These are phyloP conservation scores for Theobroma grandiflorum DNA, from an alignment of 441 rosid genomes.

Conservation along the genomic window DNA sequence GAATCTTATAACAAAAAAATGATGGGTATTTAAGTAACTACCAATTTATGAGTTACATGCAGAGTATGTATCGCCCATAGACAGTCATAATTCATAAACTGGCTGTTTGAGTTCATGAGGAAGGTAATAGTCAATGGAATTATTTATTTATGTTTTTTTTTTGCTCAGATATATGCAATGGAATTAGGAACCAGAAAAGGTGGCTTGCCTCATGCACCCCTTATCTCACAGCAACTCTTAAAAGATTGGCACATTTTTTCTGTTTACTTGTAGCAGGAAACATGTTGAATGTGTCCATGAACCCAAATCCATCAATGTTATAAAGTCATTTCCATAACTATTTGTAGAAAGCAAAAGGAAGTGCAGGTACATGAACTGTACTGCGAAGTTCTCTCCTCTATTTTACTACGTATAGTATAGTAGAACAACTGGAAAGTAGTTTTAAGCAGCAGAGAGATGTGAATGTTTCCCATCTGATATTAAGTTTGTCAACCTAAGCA, in stretches of 20 bases:
- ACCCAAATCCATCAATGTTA: background rate
- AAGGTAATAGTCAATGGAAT: background rate
- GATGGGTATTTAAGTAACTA: too few species aligned
- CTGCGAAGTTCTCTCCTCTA: background rate
- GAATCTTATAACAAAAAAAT: too few species aligned
- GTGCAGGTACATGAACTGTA: background rate
- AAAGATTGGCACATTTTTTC: background rate
- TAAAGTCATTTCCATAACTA: background rate
- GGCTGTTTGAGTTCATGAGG: too few species aligned
- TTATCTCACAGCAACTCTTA: background rate
- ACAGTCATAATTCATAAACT: too few species aligned
- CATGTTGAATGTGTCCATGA: background rate
- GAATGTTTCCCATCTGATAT: background rate
- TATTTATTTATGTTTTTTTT: too few species aligned
- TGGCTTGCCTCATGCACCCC: background rate
- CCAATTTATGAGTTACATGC: too few species aligned
- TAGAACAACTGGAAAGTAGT: background rate
- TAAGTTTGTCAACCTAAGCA: constrained; percentile 38
- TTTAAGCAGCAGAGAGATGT: background rate
- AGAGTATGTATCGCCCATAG: too few species aligned
- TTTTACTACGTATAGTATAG: background rate
- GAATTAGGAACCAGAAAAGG: background rate
- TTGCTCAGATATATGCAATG: too few species aligned
- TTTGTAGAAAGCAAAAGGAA: background rate
- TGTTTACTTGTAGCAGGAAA: background rate